Evolutionary conservation across 768 basidiomycete species (phyloP).

Genomic region (Pleurotus tuber-regium): DNA sequence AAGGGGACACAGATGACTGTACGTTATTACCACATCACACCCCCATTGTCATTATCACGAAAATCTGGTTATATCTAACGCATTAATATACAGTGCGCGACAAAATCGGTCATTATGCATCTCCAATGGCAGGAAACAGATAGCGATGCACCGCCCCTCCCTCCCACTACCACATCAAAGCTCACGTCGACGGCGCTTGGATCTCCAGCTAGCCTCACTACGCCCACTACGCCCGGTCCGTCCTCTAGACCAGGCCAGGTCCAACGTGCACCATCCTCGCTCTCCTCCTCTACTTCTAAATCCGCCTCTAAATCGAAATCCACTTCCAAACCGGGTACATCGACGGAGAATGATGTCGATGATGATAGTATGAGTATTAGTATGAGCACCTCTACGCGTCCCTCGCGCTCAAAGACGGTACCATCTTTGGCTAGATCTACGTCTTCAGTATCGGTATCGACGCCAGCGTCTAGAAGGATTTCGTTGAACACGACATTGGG

Average conservation of each 20-base stretch:
- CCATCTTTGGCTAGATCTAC: slow-evolving; percentile 56
- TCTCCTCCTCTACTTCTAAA: slow-evolving; percentile 3
- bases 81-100: slow-evolving; percentile 70
- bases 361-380: slow-evolving; percentile 1
- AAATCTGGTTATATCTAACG: no score
- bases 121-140: slow-evolving; percentile 81
- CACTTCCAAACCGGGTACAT: neutral
- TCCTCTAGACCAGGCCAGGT: neutral
- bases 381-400: slow-evolving; percentile 25
- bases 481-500: slow-evolving; percentile 31
- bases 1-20: slow-evolving; percentile 91
- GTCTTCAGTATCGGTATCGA: slow-evolving; percentile 42
- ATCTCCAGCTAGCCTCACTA: slow-evolving; percentile 18
- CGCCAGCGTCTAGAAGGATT: slow-evolving; percentile 38
- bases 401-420: slow-evolving; percentile 42
- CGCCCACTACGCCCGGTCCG: slow-evolving; percentile 13
- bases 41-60: neutral
- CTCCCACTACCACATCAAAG: neutral
- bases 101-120: slow-evolving; percentile 83
- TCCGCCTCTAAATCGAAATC: neutral
- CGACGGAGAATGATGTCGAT: neutral
- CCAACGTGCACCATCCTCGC: slow-evolving; percentile 2
- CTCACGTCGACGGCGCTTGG: slow-evolving; percentile 19
- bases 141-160: slow-evolving; percentile 17
- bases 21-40: slow-evolving; percentile 21